These are phyloP conservation scores for Trametes elegans DNA, from an alignment of 768 basidiomycete genomes.

Conservation along the genomic window DNA sequence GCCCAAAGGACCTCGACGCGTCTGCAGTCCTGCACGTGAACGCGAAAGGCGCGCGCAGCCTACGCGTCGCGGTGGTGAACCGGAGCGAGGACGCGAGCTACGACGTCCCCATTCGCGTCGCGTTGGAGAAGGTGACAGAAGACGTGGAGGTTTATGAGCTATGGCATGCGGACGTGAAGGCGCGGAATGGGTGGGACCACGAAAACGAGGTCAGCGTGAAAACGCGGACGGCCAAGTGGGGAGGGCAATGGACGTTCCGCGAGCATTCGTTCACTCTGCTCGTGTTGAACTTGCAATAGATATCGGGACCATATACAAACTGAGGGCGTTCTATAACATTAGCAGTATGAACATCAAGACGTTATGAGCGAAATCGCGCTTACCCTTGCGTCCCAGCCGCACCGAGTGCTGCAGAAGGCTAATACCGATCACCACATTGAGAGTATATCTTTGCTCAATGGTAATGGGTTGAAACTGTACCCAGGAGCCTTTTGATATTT, in stretches of 20 bases:
- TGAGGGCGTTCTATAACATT: too few relatives aligned
- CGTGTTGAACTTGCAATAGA: constrained; percentile 7
- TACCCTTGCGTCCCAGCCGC: too few relatives aligned
- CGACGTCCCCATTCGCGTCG: constrained; percentile 38
- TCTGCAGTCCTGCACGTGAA: constrained; percentile 40
- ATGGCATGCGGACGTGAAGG: constrained; percentile 46
- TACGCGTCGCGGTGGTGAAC: constrained; percentile 53
- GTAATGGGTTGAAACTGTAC: too few relatives aligned
- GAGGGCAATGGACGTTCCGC: constrained; percentile 38
- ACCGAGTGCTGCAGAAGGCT: too few relatives aligned
- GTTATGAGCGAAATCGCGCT: too few relatives aligned
- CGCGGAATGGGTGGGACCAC: constrained; percentile 39
- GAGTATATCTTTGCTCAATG: too few relatives aligned
- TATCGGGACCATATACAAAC: too few relatives aligned
- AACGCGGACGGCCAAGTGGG: constrained; percentile 33
- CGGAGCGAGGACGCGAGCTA: constrained; percentile 36
- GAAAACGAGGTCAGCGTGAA: constrained; percentile 39
- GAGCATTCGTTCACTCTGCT: constrained; percentile 43
- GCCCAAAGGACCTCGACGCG: constrained; percentile 47
- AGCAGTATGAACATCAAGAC: too few relatives aligned
- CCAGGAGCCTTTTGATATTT: too few relatives aligned
- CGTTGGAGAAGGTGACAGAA: constrained; percentile 29
- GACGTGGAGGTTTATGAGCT: constrained; percentile 47
- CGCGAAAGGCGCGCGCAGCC: constrained; percentile 22
- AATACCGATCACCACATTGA: too few relatives aligned